Base-by-base conservation (phyloP, 2,329 filamentous ascomycete genomes). In the Xylaria sp. region DNA sequence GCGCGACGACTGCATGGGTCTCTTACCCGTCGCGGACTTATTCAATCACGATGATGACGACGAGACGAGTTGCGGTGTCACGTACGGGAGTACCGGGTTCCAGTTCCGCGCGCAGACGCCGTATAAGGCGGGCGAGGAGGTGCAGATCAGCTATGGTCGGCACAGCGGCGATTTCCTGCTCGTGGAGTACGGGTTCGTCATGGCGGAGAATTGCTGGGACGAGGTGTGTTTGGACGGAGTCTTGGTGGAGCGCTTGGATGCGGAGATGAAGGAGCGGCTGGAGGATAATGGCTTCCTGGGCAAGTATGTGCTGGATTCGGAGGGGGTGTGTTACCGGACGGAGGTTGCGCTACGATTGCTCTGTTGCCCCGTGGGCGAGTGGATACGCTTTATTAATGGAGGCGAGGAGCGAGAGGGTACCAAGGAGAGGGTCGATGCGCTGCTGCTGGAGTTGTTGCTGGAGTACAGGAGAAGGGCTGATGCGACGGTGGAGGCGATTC, bases 91-190 rank as follows among this genome's bases (percentile, higher is more conserved):
- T 0, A 71, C 73, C 1, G 79, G 79, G 4, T 90, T 85, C 73
- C 78, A 76, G 23, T 78, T 90, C 52, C 78, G 74, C 16, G 79
- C 84, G 2, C 74, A 79, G 52, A 72, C 75, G 1, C 69, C 75
- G 0, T 86, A 88, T 67, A 71, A 70, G 1, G 67, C 71, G 1
- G 85, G 84, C 7, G 83, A 88, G 18, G 89, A 92, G 73, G 75
- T 92, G 0, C 83, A 81, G 61, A 83, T 89, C 30, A 84, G 81
- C 34, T 92, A 92, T 67, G 89, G 89, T 2, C 71, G 79, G 1
- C 89, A 92, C 70, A 80, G 80, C 34, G 90, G 90, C 63, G 89
- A 92, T 69, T 88, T 89, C 65, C 74, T 92, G 16, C 79, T 92
- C 2, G 80, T 83, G 0, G 88, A 91, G 72, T 92, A 83, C 64